Conservation (phyloP, 352 stramenopile species). For the Phytophthora sp. region DNA sequence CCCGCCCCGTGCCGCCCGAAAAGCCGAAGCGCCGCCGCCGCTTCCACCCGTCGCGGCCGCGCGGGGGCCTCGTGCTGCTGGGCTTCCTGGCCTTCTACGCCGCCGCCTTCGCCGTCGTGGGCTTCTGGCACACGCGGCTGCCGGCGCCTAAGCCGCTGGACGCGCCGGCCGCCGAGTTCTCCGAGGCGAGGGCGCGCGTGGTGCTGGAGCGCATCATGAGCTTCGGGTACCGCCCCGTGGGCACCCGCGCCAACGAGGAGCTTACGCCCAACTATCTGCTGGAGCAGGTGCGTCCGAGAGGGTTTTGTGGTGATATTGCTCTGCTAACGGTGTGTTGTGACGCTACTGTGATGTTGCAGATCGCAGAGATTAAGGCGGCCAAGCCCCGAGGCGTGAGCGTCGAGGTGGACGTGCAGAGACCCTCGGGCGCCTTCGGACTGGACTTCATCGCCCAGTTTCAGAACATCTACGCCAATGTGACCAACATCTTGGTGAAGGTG, state of each 20-base stretch:
- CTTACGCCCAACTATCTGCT: conserved; percentile 65
- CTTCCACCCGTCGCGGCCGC: conserved; percentile 27
- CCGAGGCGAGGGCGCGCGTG: conserved; percentile 58
- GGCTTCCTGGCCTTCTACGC: conserved; percentile 57
- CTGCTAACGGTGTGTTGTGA: conserved; percentile 17
- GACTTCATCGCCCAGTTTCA: conserved; percentile 84
- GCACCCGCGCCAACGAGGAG: conserved; percentile 70
- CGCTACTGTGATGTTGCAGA: conserved; percentile 37
- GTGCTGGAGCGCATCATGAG: conserved; percentile 74
- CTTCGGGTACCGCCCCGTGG: conserved; percentile 74
- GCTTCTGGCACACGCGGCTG: conserved; percentile 62
- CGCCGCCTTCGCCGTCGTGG: conserved; percentile 37
- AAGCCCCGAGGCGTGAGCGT: conserved; percentile 44
- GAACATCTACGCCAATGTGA: conserved; percentile 88
- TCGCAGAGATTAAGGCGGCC: conserved; percentile 52
- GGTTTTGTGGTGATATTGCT: background rate
- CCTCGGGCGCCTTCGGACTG: conserved; percentile 74
- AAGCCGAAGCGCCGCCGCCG: conserved; percentile 14
- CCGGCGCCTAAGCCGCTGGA: conserved; percentile 46
- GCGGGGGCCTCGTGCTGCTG: conserved; percentile 36
- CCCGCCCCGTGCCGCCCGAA: background rate
- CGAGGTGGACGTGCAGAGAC: conserved; percentile 70
- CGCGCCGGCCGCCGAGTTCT: conserved; percentile 46
- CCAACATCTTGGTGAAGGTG: conserved; percentile 79
- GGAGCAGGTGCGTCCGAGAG: conserved; percentile 34